Evolutionary conservation across 73 alveolate species (phyloP).

Genomic region (Uronychia setigera): DNA sequence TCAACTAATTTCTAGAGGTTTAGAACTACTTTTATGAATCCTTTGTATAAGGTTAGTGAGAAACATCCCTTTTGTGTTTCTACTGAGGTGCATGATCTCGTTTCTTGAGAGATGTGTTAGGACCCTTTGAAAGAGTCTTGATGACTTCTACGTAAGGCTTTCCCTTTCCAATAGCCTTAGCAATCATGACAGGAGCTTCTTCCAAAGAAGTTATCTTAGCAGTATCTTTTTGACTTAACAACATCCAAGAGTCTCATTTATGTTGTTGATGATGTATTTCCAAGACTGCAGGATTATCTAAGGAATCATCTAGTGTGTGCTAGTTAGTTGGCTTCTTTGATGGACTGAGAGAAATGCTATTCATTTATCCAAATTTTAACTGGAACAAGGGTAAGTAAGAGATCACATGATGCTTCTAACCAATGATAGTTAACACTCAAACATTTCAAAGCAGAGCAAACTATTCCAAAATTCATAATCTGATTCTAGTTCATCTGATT

Average conservation of each 20-base stretch:
- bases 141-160: not conserved
- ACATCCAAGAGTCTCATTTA: no score
- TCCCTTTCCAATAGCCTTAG: no score
- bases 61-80: not conserved
- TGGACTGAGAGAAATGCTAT: no score
- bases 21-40: not conserved
- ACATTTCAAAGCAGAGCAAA: not conserved
- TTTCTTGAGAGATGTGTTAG: not conserved
- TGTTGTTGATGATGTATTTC: no score
- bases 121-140: not conserved
- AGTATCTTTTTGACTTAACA: no score
- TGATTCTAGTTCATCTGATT: no score
- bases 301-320: not conserved
- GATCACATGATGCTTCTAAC: no score
- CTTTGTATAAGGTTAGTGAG: not conserved
- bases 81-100: not conserved
- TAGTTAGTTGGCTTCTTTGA: no score
- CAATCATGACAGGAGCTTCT: no score
- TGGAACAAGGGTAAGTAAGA: not conserved
- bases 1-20: not conserved
- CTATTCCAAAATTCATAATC: not conserved
- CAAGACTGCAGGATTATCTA: no score
- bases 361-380: no score
- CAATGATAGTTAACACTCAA: not conserved
- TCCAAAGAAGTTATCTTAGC: no score